A percentile compares a stretch with the other conserved stretches of the same genome.
Evolutionary conservation across 805 yeast genomes (phyloP).

Genomic region (Candida boleticola): DNA sequence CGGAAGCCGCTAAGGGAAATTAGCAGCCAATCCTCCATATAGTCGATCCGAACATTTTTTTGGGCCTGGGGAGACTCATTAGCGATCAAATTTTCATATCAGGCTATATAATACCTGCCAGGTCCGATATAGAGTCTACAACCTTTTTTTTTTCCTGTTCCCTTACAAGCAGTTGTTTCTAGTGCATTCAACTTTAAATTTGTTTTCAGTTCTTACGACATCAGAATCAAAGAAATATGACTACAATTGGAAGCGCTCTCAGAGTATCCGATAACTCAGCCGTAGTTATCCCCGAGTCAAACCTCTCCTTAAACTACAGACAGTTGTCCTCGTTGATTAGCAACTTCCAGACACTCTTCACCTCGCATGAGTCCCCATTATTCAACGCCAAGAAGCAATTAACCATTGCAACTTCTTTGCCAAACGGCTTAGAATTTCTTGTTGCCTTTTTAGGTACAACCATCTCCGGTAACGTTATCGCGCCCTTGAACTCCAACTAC

Average conservation of each 20-base stretch:
- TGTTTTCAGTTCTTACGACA: too few relatives aligned
- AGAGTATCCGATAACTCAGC: conserved; percentile 38
- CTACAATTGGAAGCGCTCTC: conserved; percentile 38
- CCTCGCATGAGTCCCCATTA: conserved; percentile 40
- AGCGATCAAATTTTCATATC: too few relatives aligned
- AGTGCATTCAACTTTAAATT: too few relatives aligned
- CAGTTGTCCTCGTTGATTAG: conserved; percentile 44
- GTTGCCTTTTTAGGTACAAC: conserved; percentile 57
- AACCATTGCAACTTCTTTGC: conserved; percentile 58
- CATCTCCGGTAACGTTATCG: conserved; percentile 56
- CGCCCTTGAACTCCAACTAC: conserved; percentile 67
- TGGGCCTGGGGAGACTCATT: too few relatives aligned
- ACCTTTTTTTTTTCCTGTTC: too few relatives aligned
- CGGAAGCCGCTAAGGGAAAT: too few relatives aligned
- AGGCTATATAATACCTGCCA: too few relatives aligned
- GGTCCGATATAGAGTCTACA: too few relatives aligned
- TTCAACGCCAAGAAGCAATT: conserved; percentile 32
- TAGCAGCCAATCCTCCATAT: too few relatives aligned
- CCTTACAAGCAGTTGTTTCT: too few relatives aligned
- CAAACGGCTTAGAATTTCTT: conserved; percentile 59
- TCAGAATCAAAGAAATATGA: too few relatives aligned
- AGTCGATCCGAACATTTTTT: too few relatives aligned
- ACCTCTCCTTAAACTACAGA: conserved; percentile 40
- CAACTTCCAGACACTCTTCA: conserved; percentile 49
- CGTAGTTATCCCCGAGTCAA: conserved; percentile 47